Conservation (phyloP, 2,329 filamentous ascomycete species). For the Fusarium subtropicale region DNA sequence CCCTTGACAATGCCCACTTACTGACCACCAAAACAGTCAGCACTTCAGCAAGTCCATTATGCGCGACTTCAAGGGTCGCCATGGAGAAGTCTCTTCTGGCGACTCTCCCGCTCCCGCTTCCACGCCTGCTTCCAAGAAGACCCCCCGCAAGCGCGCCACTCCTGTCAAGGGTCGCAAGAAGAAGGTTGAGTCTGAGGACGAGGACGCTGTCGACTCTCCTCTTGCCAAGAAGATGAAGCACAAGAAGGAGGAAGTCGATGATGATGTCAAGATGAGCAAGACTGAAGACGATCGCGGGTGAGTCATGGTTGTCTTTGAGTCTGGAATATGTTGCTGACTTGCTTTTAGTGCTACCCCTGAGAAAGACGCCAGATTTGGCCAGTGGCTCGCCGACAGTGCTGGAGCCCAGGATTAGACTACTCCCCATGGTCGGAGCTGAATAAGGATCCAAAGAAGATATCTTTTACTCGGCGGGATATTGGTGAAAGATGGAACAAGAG, state of each 20-base stretch:
- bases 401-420: not conserved
- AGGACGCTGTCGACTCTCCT: slow-evolving; percentile 29
- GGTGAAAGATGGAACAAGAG: not conserved
- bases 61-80: slow-evolving; percentile 51
- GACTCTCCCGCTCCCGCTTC: slow-evolving; percentile 2
- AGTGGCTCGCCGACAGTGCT: slow-evolving; percentile 20
- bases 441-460: not conserved
- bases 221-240: slow-evolving; percentile 49
- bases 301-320: not conserved
- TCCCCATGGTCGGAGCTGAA: not conserved
- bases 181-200: slow-evolving; percentile 27
- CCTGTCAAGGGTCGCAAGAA: slow-evolving; percentile 35
- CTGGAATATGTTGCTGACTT: slow-evolving; percentile 7
- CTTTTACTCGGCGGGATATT: not conserved
- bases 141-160: slow-evolving; percentile 36
- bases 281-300: slow-evolving; percentile 31
- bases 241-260: slow-evolving; percentile 39
- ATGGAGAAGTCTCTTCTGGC: slow-evolving; percentile 22
- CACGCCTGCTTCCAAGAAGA: slow-evolving; percentile 37
- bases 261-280: slow-evolving; percentile 37
- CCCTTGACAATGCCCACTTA: not conserved
- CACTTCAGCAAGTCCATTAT: slow-evolving; percentile 55
- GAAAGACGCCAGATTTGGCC: slow-evolving; percentile 19
- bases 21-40: slow-evolving; percentile 47
- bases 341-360: slow-evolving; percentile 27